These are phyloP conservation scores for Paramecium primaurelia DNA, from an alignment of 73 alveolate genomes.

Conservation along the genomic window DNA sequence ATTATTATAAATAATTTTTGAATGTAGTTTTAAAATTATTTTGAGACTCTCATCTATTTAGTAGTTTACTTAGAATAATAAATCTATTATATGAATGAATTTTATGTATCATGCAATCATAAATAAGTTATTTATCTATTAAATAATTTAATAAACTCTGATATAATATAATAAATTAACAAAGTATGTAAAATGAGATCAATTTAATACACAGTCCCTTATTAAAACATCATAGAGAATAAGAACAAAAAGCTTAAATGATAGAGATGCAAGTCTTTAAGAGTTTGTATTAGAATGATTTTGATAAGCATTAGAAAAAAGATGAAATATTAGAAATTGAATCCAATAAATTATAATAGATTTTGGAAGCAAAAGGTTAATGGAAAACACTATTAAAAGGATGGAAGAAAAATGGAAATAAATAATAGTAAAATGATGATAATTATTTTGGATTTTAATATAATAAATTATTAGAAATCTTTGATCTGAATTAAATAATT, in stretches of 20 bases:
- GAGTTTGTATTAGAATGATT: background rate
- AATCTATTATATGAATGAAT: no score
- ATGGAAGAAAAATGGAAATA: background rate
- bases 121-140: background rate
- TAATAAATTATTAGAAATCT: background rate
- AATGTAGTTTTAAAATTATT: no score
- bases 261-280: background rate
- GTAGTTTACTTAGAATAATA: no score
- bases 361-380: background rate
- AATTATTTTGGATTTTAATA: background rate
- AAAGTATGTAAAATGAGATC: background rate
- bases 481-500: background rate
- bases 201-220: background rate
- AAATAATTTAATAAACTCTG: background rate
- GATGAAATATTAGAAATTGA: background rate
- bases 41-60: no score
- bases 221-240: background rate
- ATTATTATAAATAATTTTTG: no score
- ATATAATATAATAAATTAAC: background rate
- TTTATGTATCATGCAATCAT: background rate
- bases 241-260: background rate
- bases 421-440: background rate
- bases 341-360: background rate
- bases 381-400: background rate
- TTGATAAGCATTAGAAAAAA: background rate